Evolutionary conservation across 75 land plant species (phyloP).

Genomic region (Adiantum capillusveneris): DNA sequence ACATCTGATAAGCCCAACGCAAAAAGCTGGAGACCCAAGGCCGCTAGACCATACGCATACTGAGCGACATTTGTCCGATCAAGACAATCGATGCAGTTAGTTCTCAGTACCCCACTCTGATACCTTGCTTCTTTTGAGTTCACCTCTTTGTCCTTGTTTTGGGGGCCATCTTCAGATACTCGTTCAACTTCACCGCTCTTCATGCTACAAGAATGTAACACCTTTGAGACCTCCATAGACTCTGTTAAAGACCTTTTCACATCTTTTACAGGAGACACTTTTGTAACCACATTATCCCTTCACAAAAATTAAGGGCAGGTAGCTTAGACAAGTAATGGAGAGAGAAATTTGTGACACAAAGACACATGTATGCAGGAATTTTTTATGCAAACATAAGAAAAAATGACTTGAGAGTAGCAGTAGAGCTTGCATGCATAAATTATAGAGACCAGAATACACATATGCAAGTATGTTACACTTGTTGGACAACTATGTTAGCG

Average conservation of each 20-base stretch:
- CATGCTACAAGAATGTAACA: constrained; percentile 8
- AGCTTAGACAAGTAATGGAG: too few relatives aligned
- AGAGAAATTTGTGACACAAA: too few relatives aligned
- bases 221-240: constrained; percentile 19
- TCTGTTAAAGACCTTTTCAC: constrained; percentile 35
- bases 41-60: constrained; percentile 93
- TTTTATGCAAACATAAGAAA: too few relatives aligned
- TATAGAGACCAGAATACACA: too few relatives aligned
- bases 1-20: constrained; percentile 70
- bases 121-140: constrained; percentile 30
- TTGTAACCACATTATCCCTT: constrained; percentile 8
- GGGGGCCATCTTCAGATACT: constrained; percentile 11
- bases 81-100: constrained; percentile 97
- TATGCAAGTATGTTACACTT: too few relatives aligned
- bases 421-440: too few relatives aligned
- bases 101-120: constrained; percentile 90
- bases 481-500: too few relatives aligned
- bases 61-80: constrained; percentile 99
- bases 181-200: constrained; percentile 18
- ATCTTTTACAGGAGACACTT: constrained; percentile 38
- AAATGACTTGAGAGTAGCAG: too few relatives aligned
- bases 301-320: too few relatives aligned
- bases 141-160: constrained; percentile 9
- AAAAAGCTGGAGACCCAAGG: constrained; percentile 84
- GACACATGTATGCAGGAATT: too few relatives aligned